These are phyloP conservation scores for Tranzscheliella williamsii DNA, from an alignment of 1,284 basidiomycete species.

Conservation along the genomic window DNA sequence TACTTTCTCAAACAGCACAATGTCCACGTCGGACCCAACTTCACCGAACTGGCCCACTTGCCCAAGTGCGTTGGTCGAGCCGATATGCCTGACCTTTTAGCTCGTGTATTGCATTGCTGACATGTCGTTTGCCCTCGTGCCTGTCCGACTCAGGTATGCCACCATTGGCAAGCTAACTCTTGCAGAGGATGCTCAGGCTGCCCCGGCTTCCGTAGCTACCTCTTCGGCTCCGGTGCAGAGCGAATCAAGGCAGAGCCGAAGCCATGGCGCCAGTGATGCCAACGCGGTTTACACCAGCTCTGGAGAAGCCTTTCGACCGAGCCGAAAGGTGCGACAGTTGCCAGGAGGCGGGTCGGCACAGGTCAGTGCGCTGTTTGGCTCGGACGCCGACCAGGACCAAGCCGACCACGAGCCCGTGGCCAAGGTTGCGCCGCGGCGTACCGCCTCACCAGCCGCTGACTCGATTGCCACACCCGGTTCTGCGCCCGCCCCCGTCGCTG, in stretches of 20 bases:
- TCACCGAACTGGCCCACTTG: constrained; percentile 44
- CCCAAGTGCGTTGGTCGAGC: constrained; percentile 29
- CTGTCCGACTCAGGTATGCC: constrained; percentile 17
- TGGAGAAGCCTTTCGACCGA: constrained; percentile 49
- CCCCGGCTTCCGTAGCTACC: constrained; percentile 1
- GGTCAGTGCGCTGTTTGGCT: constrained; percentile 46
- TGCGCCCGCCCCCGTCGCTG: constrained; percentile 5
- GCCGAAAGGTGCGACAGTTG: constrained; percentile 49
- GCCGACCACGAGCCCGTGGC: constrained; percentile 2
- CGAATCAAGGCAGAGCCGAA: constrained; percentile 4
- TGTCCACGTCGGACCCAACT: constrained; percentile 49
- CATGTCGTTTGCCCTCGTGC: neutral
- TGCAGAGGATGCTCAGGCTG: constrained; percentile 15
- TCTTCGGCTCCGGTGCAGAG: constrained; percentile 1
- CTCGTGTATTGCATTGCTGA: neutral
- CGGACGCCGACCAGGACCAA: constrained; percentile 24
- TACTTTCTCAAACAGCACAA: constrained; percentile 51
- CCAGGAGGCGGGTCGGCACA: constrained; percentile 45
- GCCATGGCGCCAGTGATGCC: constrained; percentile 2
- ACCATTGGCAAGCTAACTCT: constrained; percentile 41
- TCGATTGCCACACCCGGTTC: constrained; percentile 1
- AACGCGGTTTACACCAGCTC: constrained; percentile 44
- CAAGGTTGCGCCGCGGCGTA: neutral
- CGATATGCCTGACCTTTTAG: neutral
- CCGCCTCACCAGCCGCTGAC: constrained; percentile 3